Evolutionary conservation across 1,284 basidiomycete species (phyloP), one percentile per base, ranked within the genome.

Genomic region (Coriolopsis trogii): DNA sequence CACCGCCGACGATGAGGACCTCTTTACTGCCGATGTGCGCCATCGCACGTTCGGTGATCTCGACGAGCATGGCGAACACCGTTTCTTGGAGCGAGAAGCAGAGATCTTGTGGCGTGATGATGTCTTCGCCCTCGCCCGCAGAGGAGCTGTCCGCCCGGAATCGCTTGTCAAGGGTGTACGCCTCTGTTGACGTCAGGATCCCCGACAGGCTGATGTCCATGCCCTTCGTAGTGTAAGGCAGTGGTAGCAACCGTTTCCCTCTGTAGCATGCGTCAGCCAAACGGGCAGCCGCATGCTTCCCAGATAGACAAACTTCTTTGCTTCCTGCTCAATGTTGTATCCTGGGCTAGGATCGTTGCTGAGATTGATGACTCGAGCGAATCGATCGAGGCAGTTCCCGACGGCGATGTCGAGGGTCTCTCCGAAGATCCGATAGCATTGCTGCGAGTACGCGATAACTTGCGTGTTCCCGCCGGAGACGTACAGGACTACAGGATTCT

Each of bases 401-500:
- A 99, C 95, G 9, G 97, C 97, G 55, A 99, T 99, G 67, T 99
- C 97, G 43, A 99, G 81, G 10, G 97, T 99, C 73, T 99, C 97
- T 23, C 97, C 97, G 69, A 99, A 99, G 60, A 99, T 99, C 39
- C 97, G 85, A 69, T 99, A 99, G 56, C 93, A 84, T 67, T 98
- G 93, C 60, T 93, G 89, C 16, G 94, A 97, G 70, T 99, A 99
- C 1, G 97, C 97, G 59, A 99, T 98, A 28, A 99, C 95, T 72
- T 99, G 97, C 0, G 97, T 99, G 71, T 99, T 99, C 9, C 97
- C 97, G 13, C 97, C 97, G 0, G 95, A 98, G 10, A 99, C 97
- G 67, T 99, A 99, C 28, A 99, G 84, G 2, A 99, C 95, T 62
- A 99, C 90, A 0, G 97, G 97, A 64, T 98, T 97, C 53, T 87